Base-by-base conservation (phyloP, 805 yeast species). In the Candida jianshihensis region DNA sequence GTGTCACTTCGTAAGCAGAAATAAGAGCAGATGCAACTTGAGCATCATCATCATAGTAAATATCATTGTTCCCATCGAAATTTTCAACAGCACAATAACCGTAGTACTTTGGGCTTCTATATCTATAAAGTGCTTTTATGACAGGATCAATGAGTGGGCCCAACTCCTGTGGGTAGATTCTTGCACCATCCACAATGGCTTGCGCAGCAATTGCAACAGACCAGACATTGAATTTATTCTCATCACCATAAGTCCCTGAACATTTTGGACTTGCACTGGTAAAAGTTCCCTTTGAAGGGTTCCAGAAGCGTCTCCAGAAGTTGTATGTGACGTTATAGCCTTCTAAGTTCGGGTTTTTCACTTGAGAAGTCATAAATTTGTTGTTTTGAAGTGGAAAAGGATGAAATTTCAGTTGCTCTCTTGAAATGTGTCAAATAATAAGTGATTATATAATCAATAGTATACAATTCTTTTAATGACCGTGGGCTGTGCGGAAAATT, bases 21-120 rank as follows among this genome's bases (percentile, higher is more conserved):
- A 81, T 60, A 46, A 78, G 63, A 4, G 79, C 81, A 47, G 77
- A 65, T 13, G 82, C 80, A 12, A 80, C 75, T 53, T 81, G 89
- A 3, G 88, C 89, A 51, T 80, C 82, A 49, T 81, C 89, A 49
- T 81, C 87, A 43, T 76, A 76, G 54, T 80, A 79, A 28, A 81
- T 74, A 53, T 81, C 87, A 34, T 61, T 60, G 54, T 79, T 80
- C 31, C 71, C 78, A 17, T 71, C 70, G 35, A 63, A 64, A 49
- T 77, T 71, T 49, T 73, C 78, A 5, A 80, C 78, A 1, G 86
- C 87, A 29, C 81, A 73, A 57, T 69, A 81, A 5, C 81, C 86
- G 38, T 70, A 70, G 30, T 60, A 49, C 40, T 65, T 57, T 6
- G 63, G 60, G 44, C 73, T 71, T 56, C 71, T 70, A 57, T 76